A percentile compares a stretch with the other conserved stretches of the same genome.
phyloP scores from a whole-genome alignment of 2,329 filamentous ascomycete genomes.

The Paecilomyces sp. region DNA sequence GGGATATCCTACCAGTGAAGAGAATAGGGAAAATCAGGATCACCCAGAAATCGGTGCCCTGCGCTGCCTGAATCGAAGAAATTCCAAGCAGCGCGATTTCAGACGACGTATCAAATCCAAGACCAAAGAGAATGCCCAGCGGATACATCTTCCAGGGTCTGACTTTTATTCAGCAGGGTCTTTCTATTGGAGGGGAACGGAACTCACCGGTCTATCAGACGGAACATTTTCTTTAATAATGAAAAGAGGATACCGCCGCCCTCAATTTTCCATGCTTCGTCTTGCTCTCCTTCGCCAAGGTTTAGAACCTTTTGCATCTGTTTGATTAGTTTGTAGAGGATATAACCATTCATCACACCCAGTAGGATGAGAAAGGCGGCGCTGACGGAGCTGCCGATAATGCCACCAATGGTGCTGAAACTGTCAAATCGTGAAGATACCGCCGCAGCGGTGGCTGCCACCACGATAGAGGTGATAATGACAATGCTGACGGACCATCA shows the following conservation, averaged over 20 bases:
- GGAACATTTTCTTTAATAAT: constrained; percentile 69
- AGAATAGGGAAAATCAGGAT: constrained; percentile 86
- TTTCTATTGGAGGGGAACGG: not conserved
- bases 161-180: not conserved
- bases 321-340: constrained; percentile 68
- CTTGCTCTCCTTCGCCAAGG: constrained; percentile 37
- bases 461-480: constrained; percentile 79
- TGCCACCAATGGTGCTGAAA: constrained; percentile 74
- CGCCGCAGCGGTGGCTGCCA: constrained; percentile 82
- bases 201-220: constrained; percentile 51
- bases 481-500: constrained; percentile 53
- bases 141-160: constrained; percentile 90
- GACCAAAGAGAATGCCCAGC: constrained; percentile 76
- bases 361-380: constrained; percentile 76
- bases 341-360: constrained; percentile 77
- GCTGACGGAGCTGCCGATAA: constrained; percentile 82
- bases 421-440: constrained; percentile 72
- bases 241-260: constrained; percentile 68
- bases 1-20: constrained; percentile 62
- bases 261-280: constrained; percentile 59
- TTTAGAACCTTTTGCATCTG: constrained; percentile 58
- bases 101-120: constrained; percentile 92
- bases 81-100: constrained; percentile 91
- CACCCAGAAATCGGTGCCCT: constrained; percentile 86
- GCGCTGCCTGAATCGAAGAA: constrained; percentile 74